phyloP scores from a whole-genome alignment of 1,284 basidiomycete species.

The Trametes hirsuta region DNA sequence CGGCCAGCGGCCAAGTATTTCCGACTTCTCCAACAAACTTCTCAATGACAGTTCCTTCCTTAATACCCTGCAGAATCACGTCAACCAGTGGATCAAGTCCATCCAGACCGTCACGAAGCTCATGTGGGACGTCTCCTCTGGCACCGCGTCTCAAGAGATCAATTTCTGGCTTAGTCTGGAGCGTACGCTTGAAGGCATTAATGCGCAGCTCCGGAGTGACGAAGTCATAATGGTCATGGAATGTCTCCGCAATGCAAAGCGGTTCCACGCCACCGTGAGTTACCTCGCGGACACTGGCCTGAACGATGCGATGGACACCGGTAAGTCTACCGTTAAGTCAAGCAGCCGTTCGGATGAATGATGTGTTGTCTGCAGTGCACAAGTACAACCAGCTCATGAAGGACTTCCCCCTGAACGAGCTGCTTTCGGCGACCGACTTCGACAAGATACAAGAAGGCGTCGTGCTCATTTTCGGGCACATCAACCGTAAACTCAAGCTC shows the following conservation, averaged over 20 bases:
- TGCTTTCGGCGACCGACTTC: constrained; percentile 94
- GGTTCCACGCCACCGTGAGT: constrained; percentile 96
- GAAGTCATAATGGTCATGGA: constrained; percentile 96
- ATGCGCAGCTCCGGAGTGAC: constrained; percentile 88
- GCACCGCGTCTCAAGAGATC: constrained; percentile 97
- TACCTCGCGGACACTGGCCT: constrained; percentile 98
- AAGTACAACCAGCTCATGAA: constrained; percentile 99
- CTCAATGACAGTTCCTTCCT: constrained; percentile 91
- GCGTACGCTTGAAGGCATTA: constrained; percentile 91
- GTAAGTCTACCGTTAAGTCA: constrained; percentile 45
- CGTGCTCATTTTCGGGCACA: constrained; percentile 87
- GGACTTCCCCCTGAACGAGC: constrained; percentile 96
- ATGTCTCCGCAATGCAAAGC: constrained; percentile 92
- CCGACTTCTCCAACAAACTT: constrained; percentile 73
- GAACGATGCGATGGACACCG: constrained; percentile 88
- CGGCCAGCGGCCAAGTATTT: constrained; percentile 70
- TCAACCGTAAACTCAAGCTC: constrained; percentile 94
- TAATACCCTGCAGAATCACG: constrained; percentile 91
- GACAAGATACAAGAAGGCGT: constrained; percentile 93
- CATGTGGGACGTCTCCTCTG: constrained; percentile 89
- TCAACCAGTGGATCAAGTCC: constrained; percentile 98
- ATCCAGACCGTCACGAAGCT: constrained; percentile 97
- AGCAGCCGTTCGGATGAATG: not conserved
- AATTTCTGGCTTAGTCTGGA: constrained; percentile 99
- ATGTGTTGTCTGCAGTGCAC: constrained; percentile 61